Base-by-base conservation (phyloP, 202 grass and related monocot genomes). In the Carex arenaria region DNA sequence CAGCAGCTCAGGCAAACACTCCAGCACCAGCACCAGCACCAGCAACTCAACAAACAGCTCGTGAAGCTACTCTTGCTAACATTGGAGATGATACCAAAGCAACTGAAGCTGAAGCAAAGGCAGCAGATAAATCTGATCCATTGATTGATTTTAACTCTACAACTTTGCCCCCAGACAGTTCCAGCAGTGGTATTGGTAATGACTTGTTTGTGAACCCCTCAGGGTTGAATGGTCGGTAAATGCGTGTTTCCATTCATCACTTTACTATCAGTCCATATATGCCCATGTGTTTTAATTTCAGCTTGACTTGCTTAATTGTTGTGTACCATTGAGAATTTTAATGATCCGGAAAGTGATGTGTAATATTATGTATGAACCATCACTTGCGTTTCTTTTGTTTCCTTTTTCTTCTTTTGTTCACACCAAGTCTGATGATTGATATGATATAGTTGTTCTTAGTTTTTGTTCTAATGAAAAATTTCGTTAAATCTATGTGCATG, bases 171-270 rank as follows among this genome's bases (percentile, higher is more conserved):
- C 61, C 86, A 2, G 89, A 89, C 79, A 19, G 38, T 0, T 92
- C 93, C 62, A 86, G 84, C 56, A 86, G 85, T 52, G 65, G 82
- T 43, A 63, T 86, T 36, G 90, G 86, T 51, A 79, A 82, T 18
- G 90, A 95, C 86, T 84, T 95, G 36, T 95, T 95, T 84, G 84
- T 86, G 67, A 88, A 95, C 65, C 84, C 91, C 45, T 87, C 93
- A 10, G 88, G 88, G 51, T 88, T 95, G 90, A 81, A 92, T 63
- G 93, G 93, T 13, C 84, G 93, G 64, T 95, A 84, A 92, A 63
- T 47, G 71, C 11, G 47, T 60, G 23, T 64, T 82, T 62, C 23
- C 36, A 36, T 77, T 77, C 11, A 32, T 57, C 30, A 12, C 7
- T 32, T 57, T 34, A 77, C 14, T 56, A 77, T 77, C 52, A 10